Evolutionary conservation across 106 monocot genomes (phyloP), one percentile per base, ranked within the genome.

Genomic region (Triglochin maritima): DNA sequence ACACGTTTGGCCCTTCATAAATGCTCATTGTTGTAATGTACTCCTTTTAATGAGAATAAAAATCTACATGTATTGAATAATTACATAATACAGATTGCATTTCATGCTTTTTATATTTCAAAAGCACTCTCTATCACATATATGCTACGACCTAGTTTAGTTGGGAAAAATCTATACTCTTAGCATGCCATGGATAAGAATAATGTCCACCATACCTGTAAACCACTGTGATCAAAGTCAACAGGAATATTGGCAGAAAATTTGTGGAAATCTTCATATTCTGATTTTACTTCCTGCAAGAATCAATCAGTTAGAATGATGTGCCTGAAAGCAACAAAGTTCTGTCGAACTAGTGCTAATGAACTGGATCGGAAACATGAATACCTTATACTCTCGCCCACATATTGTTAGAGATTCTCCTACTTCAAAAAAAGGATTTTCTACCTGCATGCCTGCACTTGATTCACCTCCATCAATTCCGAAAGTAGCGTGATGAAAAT

Each of bases 361-460:
- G 9, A 72, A 49, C 3, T 11, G 51, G 49, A 15, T 15, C 14
- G 9, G 8, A 53, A 45, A 47, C 10, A 71, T 11, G 69, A 54
- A 56, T 78, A 88, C 92, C 85, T 88, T 83, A 71, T 71, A 76
- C 54, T 85, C 92, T 47, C 69, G 67, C 29, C 70, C 51, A 46
- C 68, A 43, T 65, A 59, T 60, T 72, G 59, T 70, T 16, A 71
- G 54, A 49, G 69, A 60, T 41, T 73, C 76, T 17, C 64, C 48
- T 15, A 46, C 64, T 14, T 46, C 11, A 48, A 64, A 49, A 64
- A 64, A 64, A 15, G 64, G 76, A 77, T 69, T 79, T 46, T 68
- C 79, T 50, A 81, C 71, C 75, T 74, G 81, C 65, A 82, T 78
- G 44, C 76, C 64, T 74, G 75, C 73, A 48, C 66, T 69, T 46